Percentiles rank a stretch among this genome's conserved stretches.
Conservation (phyloP, 164 flowering plant genomes). For the Berberis thunbergii region DNA sequence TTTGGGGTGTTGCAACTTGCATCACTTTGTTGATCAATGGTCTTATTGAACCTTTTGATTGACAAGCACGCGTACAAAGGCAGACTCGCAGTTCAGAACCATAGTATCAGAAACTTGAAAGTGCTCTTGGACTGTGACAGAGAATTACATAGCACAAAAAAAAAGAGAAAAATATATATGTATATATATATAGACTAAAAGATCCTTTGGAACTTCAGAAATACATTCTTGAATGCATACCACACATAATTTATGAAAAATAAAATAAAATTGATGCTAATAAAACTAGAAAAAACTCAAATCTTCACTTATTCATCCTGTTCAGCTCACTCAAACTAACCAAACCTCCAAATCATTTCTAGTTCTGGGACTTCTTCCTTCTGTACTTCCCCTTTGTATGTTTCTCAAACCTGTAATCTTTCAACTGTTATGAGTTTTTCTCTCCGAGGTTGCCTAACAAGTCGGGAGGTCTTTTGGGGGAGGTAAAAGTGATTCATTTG, state of each 20-base stretch:
- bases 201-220: slow-evolving; percentile 8
- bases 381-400: not conserved
- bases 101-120: no score
- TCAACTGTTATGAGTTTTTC: not conserved
- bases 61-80: no score
- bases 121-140: no score
- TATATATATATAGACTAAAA: not conserved
- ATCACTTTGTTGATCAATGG: no score
- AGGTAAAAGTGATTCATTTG: slow-evolving; percentile 53
- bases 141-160: no score
- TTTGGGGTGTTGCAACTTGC: no score
- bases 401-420: not conserved
- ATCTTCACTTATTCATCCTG: no score
- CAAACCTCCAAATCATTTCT: no score
- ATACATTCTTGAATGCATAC: not conserved
- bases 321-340: no score
- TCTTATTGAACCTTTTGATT: no score
- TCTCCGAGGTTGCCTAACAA: slow-evolving; percentile 26
- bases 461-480: slow-evolving; percentile 64
- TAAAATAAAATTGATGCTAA: not conserved
- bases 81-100: no score
- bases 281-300: not conserved
- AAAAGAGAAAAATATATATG: no score
- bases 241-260: not conserved
- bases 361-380: not conserved